Evolutionary conservation across 179 eudicot genomes (phyloP).

Genomic region (Silene vulgaris): DNA sequence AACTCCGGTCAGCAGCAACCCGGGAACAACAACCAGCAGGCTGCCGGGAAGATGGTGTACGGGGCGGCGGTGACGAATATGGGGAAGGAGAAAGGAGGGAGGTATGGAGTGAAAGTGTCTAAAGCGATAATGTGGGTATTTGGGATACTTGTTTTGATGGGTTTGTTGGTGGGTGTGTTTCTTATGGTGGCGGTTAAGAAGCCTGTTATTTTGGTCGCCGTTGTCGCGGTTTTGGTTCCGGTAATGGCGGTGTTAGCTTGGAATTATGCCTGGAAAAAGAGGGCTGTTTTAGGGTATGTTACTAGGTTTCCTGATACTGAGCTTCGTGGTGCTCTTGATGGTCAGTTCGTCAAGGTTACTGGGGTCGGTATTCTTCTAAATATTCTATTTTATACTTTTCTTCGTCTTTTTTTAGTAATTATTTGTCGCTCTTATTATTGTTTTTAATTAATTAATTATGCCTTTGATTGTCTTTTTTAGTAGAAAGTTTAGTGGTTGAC

Average conservation of each 20-base stretch:
- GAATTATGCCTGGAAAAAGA: conserved; percentile 60
- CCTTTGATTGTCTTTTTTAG: not conserved
- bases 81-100: conserved; percentile 38
- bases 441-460: not conserved
- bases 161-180: conserved; percentile 64
- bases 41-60: conserved; percentile 41
- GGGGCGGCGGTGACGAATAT: conserved; percentile 70
- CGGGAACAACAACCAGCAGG: not conserved
- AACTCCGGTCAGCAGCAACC: conserved; percentile 14
- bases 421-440: not conserved
- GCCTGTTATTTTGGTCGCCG: conserved; percentile 50
- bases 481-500: not conserved
- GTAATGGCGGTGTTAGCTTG: conserved; percentile 39
- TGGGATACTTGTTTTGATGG: conserved; percentile 59
- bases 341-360: conserved; percentile 92
- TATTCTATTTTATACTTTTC: not conserved
- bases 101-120: conserved; percentile 45
- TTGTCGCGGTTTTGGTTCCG: conserved; percentile 50
- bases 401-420: not conserved
- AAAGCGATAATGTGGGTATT: conserved; percentile 65
- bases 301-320: conserved; percentile 61
- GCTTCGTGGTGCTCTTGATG: conserved; percentile 88
- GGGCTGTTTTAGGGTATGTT: conserved; percentile 54
- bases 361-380: conserved; percentile 44
- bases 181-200: conserved; percentile 71